Conservation (phyloP, 2,329 filamentous ascomycete species). For the Cercospora citrullina region DNA sequence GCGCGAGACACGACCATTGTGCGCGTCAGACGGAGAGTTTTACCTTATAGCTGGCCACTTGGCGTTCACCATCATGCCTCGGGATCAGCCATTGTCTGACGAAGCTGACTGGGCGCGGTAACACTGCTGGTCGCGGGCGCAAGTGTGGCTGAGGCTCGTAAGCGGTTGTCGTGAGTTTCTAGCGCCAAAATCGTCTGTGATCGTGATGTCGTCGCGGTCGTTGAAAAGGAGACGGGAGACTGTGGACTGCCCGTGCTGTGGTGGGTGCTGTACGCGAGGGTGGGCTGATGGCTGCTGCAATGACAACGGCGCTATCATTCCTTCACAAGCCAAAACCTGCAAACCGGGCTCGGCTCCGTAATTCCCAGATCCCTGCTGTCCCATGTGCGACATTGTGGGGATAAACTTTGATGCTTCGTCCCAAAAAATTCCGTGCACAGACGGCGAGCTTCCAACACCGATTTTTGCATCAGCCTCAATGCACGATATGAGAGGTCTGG, state of each 20-base stretch:
- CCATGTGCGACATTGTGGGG: not conserved
- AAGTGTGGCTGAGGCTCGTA: not conserved
- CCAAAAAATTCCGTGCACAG: conserved; percentile 1
- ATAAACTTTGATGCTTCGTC: not conserved
- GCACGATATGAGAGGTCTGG: not conserved
- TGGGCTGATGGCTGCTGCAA: not conserved
- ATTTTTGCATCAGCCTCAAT: not conserved
- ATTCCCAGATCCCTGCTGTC: not conserved
- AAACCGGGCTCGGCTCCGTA: not conserved
- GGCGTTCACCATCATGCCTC: conserved; percentile 20
- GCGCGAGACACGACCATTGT: no score
- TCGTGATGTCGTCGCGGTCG: not conserved
- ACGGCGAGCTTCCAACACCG: not conserved
- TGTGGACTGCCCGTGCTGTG: not conserved
- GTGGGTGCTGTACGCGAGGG: not conserved
- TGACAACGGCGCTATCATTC: not conserved
- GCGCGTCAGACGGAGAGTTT: not conserved
- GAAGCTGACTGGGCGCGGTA: not conserved
- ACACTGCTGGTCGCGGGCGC: not conserved
- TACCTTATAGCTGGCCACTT: conserved; percentile 25
- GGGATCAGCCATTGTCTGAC: conserved; percentile 10
- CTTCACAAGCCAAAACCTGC: not conserved
- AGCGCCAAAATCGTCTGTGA: not conserved
- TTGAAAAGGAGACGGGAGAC: not conserved
- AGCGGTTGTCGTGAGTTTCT: not conserved